Base-by-base conservation (phyloP, 2,329 filamentous ascomycete species). In the Exophiala sp. region DNA sequence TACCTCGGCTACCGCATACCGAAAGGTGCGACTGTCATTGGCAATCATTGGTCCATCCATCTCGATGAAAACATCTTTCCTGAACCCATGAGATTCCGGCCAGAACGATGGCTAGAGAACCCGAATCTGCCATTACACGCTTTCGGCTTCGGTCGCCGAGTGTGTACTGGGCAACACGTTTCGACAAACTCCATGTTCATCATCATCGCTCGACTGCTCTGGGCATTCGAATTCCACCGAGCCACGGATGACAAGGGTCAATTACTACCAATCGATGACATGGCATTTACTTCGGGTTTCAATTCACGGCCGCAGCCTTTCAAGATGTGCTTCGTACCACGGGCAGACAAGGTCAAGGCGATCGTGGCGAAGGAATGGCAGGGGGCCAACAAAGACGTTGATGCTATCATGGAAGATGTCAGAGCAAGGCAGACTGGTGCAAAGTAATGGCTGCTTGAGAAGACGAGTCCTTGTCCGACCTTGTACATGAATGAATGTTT, bases 141-240 rank as follows among this genome's bases (percentile, higher is more conserved):
- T 48, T 80, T 84, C 57, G 81, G 77, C 0, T 83, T 81, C 62
- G 81, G 81, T 0, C 68, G 80, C 6, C 69, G 81, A 3, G 64
- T 73, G 16, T 78, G 74, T 47, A 74, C 68, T 0, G 70, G 69
- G 0, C 51, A 66, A 9, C 59, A 65, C 54, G 64, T 73, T 29
- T 68, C 68, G 1, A 55, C 57, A 1, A 67, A 68, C 18, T 65
- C 65, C 65, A 49, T 76, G 66, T 62, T 81, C 61, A 78, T 83
- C 56, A 80, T 79, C 20, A 79, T 84, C 52, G 75, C 78, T 0
- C 69, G 80, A 24, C 78, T 83, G 72, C 49, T 63, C 3, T 52
- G 48, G 36, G 44, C 39, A 2, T 63, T 62, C 39, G 45, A 58
- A 16, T 46, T 63, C 24, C 16, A 50, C 24, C 16, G 5, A 5